Evolutionary conservation across 2,329 filamentous ascomycete species (phyloP), one percentile per base, ranked within the genome.

Genomic region (Purpureocillium takamizusanense): DNA sequence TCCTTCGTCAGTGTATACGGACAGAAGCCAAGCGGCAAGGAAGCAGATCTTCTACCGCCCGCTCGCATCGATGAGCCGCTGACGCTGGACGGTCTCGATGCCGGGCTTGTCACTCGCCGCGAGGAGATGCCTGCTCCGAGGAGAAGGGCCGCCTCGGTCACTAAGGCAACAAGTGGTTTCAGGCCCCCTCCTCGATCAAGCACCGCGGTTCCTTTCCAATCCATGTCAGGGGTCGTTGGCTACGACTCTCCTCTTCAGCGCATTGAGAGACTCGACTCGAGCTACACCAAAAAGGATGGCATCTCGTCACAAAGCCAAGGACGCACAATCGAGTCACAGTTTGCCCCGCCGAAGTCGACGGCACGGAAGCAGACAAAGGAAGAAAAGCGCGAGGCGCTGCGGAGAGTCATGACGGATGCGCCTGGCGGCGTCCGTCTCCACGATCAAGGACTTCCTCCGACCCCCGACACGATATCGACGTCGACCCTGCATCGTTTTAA

Each of bases 1-100:
- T 83, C 78, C 0, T 82, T 83, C 48, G 48, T 73, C 16, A 83
- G 78, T 47, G 63, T 83, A 0, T 83, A 83, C 39, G 78, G 78
- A 3, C 35, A 35, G 7, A 42, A 34, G 33, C 17, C 7, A 3
- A 4, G 27, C 3, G 56, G 64, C 17, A 69, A 67, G 43, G 49
- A 44, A 7, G 38, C 47, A 2, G 52, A 54, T 9, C 49, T 47
- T 21, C 47, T 48, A 10, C 47, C 48, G 4, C 42, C 51, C 3
- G 41, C 41, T 14, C 45, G 53, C 4, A 43, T 56, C 4, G 58
- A 61, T 15, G 57, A 62, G 28, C 50, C 54, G 1, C 45, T 54
- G 6, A 46, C 49, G 9, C 47, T 56, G 31, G 53, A 61, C 37
- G 55, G 56, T 3, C 37, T 44, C 3, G 47, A 45, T 40, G 6